phyloP scores from a whole-genome alignment of 768 basidiomycete genomes.

The Exsudoporus frostii region DNA sequence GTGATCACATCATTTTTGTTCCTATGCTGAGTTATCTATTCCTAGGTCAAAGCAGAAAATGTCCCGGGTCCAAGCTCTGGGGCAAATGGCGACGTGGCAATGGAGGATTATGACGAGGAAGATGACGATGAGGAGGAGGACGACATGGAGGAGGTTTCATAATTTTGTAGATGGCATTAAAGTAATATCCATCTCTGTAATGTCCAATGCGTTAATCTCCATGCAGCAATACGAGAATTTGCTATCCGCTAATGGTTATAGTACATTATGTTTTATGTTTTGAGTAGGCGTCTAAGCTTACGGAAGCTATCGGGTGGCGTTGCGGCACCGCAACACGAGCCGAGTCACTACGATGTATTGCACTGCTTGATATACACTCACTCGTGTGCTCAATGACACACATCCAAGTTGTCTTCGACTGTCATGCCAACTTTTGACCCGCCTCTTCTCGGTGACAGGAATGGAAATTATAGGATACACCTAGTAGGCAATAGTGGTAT shows the following conservation, averaged over 20 bases:
- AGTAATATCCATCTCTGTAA: background rate
- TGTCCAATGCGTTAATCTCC: background rate
- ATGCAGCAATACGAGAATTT: background rate
- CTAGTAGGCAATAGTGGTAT: conserved; percentile 54
- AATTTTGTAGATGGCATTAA: conserved; percentile 5
- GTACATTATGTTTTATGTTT: background rate
- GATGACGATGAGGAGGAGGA: conserved; percentile 53
- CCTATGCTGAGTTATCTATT: conserved; percentile 1
- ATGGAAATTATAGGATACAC: conserved; percentile 46
- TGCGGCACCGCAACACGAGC: background rate
- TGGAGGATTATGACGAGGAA: conserved; percentile 45
- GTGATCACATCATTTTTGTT: background rate
- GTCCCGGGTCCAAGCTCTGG: conserved; percentile 39
- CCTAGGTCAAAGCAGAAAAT: conserved; percentile 46
- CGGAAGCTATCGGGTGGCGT: background rate
- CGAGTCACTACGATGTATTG: conserved; percentile 1
- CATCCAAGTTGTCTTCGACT: background rate
- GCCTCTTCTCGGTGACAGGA: conserved; percentile 40
- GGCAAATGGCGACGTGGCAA: conserved; percentile 21
- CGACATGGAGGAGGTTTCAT: conserved; percentile 73
- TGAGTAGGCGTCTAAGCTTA: background rate
- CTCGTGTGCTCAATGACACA: background rate
- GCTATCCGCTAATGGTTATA: background rate
- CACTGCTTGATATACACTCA: background rate
- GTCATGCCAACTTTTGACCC: conserved; percentile 11